These are phyloP conservation scores for Trichoderma guizhouense DNA, from an alignment of 2,329 filamentous ascomycete species.

Conservation along the genomic window DNA sequence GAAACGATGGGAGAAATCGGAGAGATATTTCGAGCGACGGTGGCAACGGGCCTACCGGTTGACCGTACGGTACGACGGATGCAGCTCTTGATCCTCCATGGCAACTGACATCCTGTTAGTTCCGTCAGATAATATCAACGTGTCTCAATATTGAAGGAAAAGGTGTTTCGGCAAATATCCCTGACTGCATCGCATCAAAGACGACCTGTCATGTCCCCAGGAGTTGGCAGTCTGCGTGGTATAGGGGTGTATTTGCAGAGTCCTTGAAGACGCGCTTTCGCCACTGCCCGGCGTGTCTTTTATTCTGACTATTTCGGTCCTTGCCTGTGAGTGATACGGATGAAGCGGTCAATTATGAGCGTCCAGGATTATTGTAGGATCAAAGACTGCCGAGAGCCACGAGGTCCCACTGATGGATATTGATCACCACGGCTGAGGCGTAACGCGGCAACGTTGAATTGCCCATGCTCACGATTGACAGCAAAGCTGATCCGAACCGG, in stretches of 20 bases:
- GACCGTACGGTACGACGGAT: not conserved
- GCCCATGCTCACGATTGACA: not conserved
- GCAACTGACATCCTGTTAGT: not conserved
- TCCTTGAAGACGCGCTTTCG: not conserved
- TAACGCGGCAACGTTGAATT: not conserved
- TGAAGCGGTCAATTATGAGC: not conserved
- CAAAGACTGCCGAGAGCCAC: not conserved
- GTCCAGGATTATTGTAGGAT: not conserved
- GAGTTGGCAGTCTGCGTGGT: constrained; percentile 1
- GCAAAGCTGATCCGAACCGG: not conserved
- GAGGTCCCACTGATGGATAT: not conserved
- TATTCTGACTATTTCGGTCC: not conserved
- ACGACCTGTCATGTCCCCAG: constrained; percentile 6
- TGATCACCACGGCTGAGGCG: not conserved
- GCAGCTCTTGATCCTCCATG: not conserved
- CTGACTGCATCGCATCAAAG: not conserved
- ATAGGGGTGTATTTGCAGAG: not conserved
- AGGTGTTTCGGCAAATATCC: not conserved
- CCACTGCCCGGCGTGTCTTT: not conserved
- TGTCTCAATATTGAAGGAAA: not conserved
- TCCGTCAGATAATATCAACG: not conserved
- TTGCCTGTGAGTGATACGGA: not conserved
- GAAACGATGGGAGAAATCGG: too few species aligned
- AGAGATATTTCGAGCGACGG: not conserved
- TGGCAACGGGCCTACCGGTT: not conserved